phyloP scores from a whole-genome alignment of 2,329 filamentous ascomycete genomes.

The Nemania diffusa region DNA sequence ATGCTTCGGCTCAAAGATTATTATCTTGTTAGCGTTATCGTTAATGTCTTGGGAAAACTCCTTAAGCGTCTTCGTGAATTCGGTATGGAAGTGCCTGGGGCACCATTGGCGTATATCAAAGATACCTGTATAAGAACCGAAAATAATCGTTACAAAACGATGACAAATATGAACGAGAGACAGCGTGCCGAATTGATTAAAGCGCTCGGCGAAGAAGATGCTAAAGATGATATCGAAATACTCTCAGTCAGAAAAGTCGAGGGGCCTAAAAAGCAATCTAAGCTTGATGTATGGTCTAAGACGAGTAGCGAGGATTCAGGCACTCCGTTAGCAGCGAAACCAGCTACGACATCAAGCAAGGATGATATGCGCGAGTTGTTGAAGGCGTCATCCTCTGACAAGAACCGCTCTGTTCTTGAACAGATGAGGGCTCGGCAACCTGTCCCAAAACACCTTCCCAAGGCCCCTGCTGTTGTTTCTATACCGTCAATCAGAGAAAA shows the following conservation, averaged over 20 bases:
- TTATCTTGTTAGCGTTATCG: constrained; percentile 84
- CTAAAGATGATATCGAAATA: constrained; percentile 61
- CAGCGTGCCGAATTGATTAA: constrained; percentile 85
- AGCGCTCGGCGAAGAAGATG: constrained; percentile 69
- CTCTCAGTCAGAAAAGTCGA: constrained; percentile 54
- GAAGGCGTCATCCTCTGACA: constrained; percentile 58
- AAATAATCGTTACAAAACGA: constrained; percentile 66
- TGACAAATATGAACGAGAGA: constrained; percentile 81
- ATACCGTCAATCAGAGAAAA: constrained; percentile 74
- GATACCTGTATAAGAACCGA: constrained; percentile 72
- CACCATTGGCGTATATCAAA: constrained; percentile 69
- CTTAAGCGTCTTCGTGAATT: constrained; percentile 83
- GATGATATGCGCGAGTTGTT: constrained; percentile 61
- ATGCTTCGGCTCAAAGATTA: constrained; percentile 92
- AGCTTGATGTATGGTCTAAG: constrained; percentile 70
- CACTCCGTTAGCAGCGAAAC: constrained; percentile 33
- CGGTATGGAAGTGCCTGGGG: constrained; percentile 73
- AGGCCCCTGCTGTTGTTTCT: constrained; percentile 53
- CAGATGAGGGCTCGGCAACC: constrained; percentile 54
- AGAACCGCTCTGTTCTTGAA: constrained; percentile 57
- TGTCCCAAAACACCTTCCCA: constrained; percentile 44
- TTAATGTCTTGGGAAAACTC: constrained; percentile 85
- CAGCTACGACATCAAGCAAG: constrained; percentile 53
- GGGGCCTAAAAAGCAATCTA: constrained; percentile 65
- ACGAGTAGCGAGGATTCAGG: constrained; percentile 54